phyloP scores from a whole-genome alignment of 1,139 yeast species.

The Blastobotrys persicus region DNA sequence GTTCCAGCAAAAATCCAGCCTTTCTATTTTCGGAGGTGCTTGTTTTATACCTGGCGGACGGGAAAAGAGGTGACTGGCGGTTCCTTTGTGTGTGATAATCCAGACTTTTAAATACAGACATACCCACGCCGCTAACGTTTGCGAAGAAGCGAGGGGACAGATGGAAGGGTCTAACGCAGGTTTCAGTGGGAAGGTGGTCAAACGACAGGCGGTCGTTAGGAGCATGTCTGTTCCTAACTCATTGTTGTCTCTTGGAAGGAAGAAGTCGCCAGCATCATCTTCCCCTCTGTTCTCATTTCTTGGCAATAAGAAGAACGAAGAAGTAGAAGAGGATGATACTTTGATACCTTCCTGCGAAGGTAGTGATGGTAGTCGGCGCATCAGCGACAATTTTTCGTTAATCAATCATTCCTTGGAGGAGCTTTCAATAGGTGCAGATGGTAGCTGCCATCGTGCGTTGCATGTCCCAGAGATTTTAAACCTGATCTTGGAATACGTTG shows the following conservation, averaged over 20 bases:
- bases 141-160: neutral
- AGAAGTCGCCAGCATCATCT: neutral
- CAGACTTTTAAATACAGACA: neutral
- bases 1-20: slow-evolving; percentile 3
- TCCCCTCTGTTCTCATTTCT: neutral
- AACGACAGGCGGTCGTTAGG: neutral
- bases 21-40: neutral
- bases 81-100: neutral
- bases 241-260: neutral
- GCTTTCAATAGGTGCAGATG: neutral
- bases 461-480: slow-evolving; percentile 73
- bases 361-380: neutral
- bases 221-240: neutral
- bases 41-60: neutral
- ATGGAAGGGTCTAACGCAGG: neutral
- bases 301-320: no score
- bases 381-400: neutral
- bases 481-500: slow-evolving; percentile 59
- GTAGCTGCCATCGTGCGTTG: slow-evolving; percentile 50
- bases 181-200: neutral
- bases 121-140: neutral
- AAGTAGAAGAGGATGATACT: neutral
- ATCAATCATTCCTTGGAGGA: slow-evolving; percentile 5
- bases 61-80: slow-evolving; percentile 6
- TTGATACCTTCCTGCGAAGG: neutral